Evolutionary conservation across 306 rosid species (phyloP), one percentile per base, ranked within the genome.

Genomic region (Prunus armeniaca): DNA sequence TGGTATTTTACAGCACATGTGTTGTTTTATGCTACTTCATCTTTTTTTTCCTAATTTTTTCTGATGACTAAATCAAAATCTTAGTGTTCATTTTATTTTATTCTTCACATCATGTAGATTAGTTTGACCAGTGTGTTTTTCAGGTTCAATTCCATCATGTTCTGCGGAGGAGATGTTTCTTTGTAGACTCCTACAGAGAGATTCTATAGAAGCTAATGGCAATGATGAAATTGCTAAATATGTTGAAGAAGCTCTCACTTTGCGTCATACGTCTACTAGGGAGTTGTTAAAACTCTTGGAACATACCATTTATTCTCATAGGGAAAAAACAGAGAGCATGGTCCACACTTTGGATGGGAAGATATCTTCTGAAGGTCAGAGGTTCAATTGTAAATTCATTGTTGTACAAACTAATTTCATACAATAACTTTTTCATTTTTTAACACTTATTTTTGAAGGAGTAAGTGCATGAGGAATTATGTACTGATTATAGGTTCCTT

Each of bases 81-180:
- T 18, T 46, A 25, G 55, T 65, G 43, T 38, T 6, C 43, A 38
- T 38, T 38, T 38, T 38, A 38, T 46, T 25, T 32, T 64, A 12
- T 82, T 71, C 65, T 76, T 47, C 57, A 41, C 72, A 75, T 30
- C 17, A 54, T 73, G 28, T 72, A 52, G 73, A 71, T 73, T 34
- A 12, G 64, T 81, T 72, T 86, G 81, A 81, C 81, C 80, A 67
- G 79, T 65, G 71, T 84, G n/a, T 20, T 71, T 72, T 86, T 43
- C 79, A 95, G 97, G 90, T 73, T 88, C 87, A 71, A 86, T 89
- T 79, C 93, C 93, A 71, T 74, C 74, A 19, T 88, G 97, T 84
- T 88, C 91, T 22, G 92, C 72, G 22, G 97, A 92, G 78, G 92
- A 90, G 78, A 82, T 89, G 81, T 90, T 95, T 86, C 96, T 95